A percentile compares a stretch with the other conserved stretches of the same genome.
Conservation (phyloP, 352 stramenopile species). For the Phytophthora kernoviae region DNA sequence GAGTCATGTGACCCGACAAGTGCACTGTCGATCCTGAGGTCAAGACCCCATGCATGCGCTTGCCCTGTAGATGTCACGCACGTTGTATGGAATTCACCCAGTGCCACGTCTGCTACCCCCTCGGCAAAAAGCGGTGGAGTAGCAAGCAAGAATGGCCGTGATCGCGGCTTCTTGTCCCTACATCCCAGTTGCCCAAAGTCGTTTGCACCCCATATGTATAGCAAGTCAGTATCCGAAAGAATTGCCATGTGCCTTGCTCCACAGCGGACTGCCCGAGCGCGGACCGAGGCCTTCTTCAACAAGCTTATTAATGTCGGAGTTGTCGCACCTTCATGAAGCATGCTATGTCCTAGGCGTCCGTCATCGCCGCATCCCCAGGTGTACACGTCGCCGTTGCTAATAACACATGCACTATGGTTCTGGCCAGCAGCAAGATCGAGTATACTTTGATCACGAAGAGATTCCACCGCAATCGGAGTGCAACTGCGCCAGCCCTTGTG, state of each 20-base stretch:
- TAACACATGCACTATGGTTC: constrained; percentile 74
- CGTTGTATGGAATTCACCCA: constrained; percentile 79
- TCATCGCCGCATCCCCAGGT: constrained; percentile 79
- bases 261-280: constrained; percentile 57
- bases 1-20: constrained; percentile 43
- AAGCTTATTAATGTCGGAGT: constrained; percentile 39
- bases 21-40: constrained; percentile 50
- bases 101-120: constrained; percentile 56
- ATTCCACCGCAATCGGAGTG: constrained; percentile 52
- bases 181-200: constrained; percentile 80
- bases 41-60: constrained; percentile 67
- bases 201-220: constrained; percentile 85
- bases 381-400: constrained; percentile 78
- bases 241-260: constrained; percentile 70
- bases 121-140: constrained; percentile 47
- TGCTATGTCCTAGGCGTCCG: constrained; percentile 59
- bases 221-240: constrained; percentile 62
- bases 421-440: constrained; percentile 72
- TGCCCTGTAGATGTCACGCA: constrained; percentile 52
- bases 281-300: constrained; percentile 47
- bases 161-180: constrained; percentile 52
- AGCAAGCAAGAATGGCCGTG: constrained; percentile 47
- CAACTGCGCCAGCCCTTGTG: constrained; percentile 73
- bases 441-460: constrained; percentile 59
- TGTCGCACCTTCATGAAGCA: constrained; percentile 38